Conservation (phyloP, 2,329 filamentous ascomycete species). For the Nemania serpens region DNA sequence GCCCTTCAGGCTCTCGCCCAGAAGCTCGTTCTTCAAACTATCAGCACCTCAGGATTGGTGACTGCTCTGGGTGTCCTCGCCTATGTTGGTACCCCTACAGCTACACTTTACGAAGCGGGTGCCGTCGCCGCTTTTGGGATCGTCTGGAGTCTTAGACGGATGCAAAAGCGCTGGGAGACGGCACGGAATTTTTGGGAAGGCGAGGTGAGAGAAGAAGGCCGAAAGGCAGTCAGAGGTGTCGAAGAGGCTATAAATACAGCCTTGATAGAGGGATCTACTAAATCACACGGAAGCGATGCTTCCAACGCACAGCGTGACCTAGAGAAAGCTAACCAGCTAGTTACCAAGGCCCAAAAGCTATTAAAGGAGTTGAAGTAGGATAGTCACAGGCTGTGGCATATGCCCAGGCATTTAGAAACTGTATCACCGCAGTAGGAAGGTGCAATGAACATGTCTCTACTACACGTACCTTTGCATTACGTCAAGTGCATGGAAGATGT, state of each 20-base stretch:
- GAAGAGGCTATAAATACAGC: constrained; percentile 58
- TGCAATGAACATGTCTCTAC: not conserved
- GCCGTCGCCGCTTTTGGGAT: constrained; percentile 65
- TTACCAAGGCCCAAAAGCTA: constrained; percentile 55
- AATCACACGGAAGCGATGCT: constrained; percentile 31
- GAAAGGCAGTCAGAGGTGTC: constrained; percentile 62
- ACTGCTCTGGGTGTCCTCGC: constrained; percentile 59
- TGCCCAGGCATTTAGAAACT: constrained; percentile 19
- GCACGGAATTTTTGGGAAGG: constrained; percentile 66
- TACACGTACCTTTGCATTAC: constrained; percentile 4
- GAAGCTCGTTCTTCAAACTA: constrained; percentile 73
- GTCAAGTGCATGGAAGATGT: not conserved
- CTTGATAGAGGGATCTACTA: constrained; percentile 43
- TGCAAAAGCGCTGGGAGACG: constrained; percentile 67
- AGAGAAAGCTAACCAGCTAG: constrained; percentile 49
- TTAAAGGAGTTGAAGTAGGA: constrained; percentile 53
- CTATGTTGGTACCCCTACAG: constrained; percentile 60
- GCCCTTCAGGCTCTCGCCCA: constrained; percentile 75
- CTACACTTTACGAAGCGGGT: constrained; percentile 63
- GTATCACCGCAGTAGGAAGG: constrained; percentile 15
- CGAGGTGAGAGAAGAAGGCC: constrained; percentile 69
- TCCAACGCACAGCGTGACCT: constrained; percentile 38
- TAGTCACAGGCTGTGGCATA: constrained; percentile 8
- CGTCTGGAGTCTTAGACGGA: constrained; percentile 60
- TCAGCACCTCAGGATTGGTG: constrained; percentile 71